A percentile compares a stretch with the other conserved stretches of the same genome.
These are phyloP conservation scores for Trichophyton simii DNA, from an alignment of 2,329 filamentous ascomycete genomes.

Conservation along the genomic window DNA sequence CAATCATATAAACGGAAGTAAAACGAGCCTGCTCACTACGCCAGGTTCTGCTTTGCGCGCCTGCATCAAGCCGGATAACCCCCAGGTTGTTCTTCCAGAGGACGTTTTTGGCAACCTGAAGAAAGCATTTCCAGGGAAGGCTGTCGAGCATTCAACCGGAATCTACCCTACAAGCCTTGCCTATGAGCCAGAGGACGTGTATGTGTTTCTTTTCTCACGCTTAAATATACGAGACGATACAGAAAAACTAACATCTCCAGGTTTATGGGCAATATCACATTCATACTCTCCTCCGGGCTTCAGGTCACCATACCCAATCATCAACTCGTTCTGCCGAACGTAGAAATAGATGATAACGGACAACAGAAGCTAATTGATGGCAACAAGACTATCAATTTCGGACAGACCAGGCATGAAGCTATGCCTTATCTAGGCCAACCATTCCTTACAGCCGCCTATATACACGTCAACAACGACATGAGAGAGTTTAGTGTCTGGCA, in stretches of 20 bases:
- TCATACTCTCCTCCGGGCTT: conserved; percentile 13
- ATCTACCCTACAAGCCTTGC: neutral
- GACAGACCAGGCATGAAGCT: neutral
- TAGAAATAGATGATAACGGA: conserved; percentile 14
- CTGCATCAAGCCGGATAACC: conserved; percentile 4
- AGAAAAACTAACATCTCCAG: conserved; percentile 1
- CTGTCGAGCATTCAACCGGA: neutral
- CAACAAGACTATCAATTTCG: neutral
- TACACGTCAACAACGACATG: conserved; percentile 21
- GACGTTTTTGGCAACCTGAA: conserved; percentile 5
- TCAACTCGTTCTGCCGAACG: conserved; percentile 21
- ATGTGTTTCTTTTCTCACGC: neutral
- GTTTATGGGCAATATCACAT: conserved; percentile 12
- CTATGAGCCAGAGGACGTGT: neutral
- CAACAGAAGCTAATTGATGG: neutral
- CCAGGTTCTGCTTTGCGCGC: conserved; percentile 17
- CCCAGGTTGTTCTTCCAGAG: neutral
- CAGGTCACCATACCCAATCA: conserved; percentile 20
- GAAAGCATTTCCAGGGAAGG: neutral
- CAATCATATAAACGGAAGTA: neutral
- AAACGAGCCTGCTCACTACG: neutral
- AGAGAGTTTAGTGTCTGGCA: conserved; percentile 16
- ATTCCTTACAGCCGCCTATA: conserved; percentile 23
- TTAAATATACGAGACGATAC: neutral
- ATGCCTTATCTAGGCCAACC: conserved; percentile 17